These are phyloP conservation scores for Cyclotella atomus DNA, from an alignment of 108 stramenopile genomes.

Conservation along the genomic window DNA sequence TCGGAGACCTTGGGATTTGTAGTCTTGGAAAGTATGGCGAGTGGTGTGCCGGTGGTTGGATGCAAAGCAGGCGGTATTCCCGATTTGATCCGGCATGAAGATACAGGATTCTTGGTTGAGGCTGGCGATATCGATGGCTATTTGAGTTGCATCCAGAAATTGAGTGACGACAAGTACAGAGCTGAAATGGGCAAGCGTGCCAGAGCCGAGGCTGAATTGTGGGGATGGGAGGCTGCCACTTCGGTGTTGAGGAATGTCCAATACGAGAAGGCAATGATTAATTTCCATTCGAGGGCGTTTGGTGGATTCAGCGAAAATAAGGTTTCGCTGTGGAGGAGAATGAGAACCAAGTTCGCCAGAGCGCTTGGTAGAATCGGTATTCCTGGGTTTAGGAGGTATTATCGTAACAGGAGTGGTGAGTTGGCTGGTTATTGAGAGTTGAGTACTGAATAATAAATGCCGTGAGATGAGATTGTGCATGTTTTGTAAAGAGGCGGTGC, in stretches of 20 bases:
- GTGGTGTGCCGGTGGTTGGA: conserved; percentile 86
- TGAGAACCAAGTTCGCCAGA: conserved; percentile 55
- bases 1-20: conserved; percentile 89
- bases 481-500: too few relatives aligned
- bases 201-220: conserved; percentile 78
- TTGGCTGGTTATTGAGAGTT: conserved; percentile 1
- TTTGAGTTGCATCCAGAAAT: conserved; percentile 54
- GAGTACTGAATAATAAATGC: too few relatives aligned
- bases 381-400: conserved; percentile 40
- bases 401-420: conserved; percentile 3
- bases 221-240: conserved; percentile 94
- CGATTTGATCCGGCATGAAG: conserved; percentile 68
- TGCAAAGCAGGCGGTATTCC: conserved; percentile 80
- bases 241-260: conserved; percentile 84
- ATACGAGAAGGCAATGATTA: conserved; percentile 86
- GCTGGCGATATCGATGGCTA: conserved; percentile 61
- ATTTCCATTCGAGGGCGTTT: conserved; percentile 84
- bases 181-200: conserved; percentile 72
- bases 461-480: too few relatives aligned
- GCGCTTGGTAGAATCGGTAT: conserved; percentile 36
- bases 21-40: conserved; percentile 91
- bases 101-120: conserved; percentile 72
- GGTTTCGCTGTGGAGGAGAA: conserved; percentile 57
- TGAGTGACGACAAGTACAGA: conserved; percentile 63
- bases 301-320: conserved; percentile 67